Evolutionary conservation across 768 basidiomycete species (phyloP), one percentile per base, ranked within the genome.

Genomic region (Rhizopogon vinicolor): DNA sequence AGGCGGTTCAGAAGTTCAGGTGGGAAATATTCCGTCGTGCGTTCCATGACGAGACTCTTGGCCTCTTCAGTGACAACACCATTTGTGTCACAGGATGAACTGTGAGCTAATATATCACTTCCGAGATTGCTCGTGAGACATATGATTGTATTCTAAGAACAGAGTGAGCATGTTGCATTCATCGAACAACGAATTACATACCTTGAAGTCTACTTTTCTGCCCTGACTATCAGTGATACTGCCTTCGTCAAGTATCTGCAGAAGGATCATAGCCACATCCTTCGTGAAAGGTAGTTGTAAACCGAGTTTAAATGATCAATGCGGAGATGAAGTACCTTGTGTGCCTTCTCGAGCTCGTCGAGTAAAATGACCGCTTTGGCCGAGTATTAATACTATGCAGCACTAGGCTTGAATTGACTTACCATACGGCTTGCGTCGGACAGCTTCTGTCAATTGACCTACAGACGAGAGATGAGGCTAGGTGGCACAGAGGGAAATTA

Each of bases 181-280:
- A 12, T 18, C 16, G 25, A 31, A 28, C 1, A 37, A 14, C 10
- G n/a, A 31, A 43, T 3, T 44, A 54, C 52, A 2, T 55, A 84
- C 87, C 77, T 87, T 93, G 75, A 96, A 95, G 68, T 93, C 92
- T 3, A 96, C 88, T 66, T 92, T 91, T 53, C 91, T 83, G 9
- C 93, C 93, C 67, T 94, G 92, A 58, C 90, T 92, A 66, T 97
- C 93, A 0, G 93, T 95, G 58, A 95, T 78, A 48, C 75, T 83
- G 7, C 93, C 93, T 68, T 97, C 93, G 60, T 97, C 93, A 12
- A 97, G 78, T 44, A 97, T 89, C 67, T 96, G 93, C 3, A 96
- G 77, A 18, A 96, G 75, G 58, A 95, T 91, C 84, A 94, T 89
- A 1, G 90, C 80, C 25, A 97, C 91, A 63, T 94, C 93, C 82